Evolutionary conservation across 768 basidiomycete species (phyloP).

Genomic region (Boletus patriciae): DNA sequence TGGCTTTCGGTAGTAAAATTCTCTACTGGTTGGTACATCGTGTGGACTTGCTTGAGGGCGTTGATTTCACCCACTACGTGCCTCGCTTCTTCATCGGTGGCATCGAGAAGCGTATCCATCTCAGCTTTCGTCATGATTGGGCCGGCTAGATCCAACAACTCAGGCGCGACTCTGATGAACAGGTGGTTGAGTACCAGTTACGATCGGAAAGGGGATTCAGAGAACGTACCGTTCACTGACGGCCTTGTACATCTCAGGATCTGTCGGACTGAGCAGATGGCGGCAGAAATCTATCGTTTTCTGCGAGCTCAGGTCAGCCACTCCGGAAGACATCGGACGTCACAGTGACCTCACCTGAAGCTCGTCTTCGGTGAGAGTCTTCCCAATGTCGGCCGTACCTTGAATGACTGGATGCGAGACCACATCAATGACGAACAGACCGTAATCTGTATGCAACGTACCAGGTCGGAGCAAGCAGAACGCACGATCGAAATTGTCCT

Average conservation of each 20-base stretch:
- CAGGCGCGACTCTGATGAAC: neutral
- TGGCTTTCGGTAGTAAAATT: conserved; percentile 15
- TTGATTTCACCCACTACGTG: conserved; percentile 14
- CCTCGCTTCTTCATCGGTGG: conserved; percentile 10
- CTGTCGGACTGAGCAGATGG: neutral
- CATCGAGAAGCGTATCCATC: neutral
- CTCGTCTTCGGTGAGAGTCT: conserved; percentile 7
- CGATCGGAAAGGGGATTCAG: neutral
- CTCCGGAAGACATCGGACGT: neutral
- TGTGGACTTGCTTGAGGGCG: conserved; percentile 14
- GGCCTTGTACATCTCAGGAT: conserved; percentile 2
- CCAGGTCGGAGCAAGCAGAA: conserved; percentile 12
- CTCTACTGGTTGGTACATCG: conserved; percentile 16
- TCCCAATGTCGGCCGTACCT: conserved; percentile 6
- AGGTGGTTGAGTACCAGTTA: neutral
- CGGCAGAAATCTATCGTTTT: conserved; percentile 12
- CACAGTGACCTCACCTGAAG: conserved; percentile 1
- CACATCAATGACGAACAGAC: neutral
- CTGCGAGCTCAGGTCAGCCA: neutral
- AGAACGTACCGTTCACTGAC: conserved; percentile 1
- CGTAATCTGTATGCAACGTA: neutral
- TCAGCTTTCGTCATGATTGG: conserved; percentile 2
- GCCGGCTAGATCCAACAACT: neutral
- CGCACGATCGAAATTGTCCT: conserved; percentile 14
- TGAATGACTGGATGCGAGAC: conserved; percentile 5